phyloP scores from a whole-genome alignment of 106 monocot species.

The Alisma plantagoaquatica region DNA sequence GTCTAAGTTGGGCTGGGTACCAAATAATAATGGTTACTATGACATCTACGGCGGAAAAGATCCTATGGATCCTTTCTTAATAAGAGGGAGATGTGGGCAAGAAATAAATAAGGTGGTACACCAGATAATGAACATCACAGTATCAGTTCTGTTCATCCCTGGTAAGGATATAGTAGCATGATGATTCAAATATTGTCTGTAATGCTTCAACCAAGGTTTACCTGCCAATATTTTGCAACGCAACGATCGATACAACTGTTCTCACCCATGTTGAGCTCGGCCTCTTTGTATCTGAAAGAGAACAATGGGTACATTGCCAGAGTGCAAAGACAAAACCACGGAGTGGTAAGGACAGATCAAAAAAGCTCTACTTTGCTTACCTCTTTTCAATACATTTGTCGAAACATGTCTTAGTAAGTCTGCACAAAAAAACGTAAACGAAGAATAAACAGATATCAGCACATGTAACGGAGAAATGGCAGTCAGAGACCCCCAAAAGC shows the following conservation, averaged over 20 bases:
- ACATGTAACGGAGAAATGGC: not conserved
- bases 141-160: no score
- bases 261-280: constrained; percentile 98
- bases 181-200: no score
- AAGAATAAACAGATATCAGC: not conserved
- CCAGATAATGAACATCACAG: no score
- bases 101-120: no score
- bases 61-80: no score
- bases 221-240: constrained; percentile 99
- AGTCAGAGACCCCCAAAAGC: no score
- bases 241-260: constrained; percentile 98
- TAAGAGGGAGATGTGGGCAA: no score
- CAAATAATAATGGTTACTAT: no score
- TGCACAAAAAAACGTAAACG: constrained; percentile 21
- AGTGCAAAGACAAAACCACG: not conserved
- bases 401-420: constrained; percentile 87
- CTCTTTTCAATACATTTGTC: constrained; percentile 86
- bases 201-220: no score
- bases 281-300: constrained; percentile 76
- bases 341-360: not conserved
- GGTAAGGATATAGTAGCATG: no score
- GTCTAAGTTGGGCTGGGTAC: no score
- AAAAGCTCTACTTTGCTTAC: constrained; percentile 21
- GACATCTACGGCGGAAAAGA: no score
- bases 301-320: not conserved